Base-by-base conservation (phyloP, 2,329 filamentous ascomycete genomes). In the Arthroderma sp. region DNA sequence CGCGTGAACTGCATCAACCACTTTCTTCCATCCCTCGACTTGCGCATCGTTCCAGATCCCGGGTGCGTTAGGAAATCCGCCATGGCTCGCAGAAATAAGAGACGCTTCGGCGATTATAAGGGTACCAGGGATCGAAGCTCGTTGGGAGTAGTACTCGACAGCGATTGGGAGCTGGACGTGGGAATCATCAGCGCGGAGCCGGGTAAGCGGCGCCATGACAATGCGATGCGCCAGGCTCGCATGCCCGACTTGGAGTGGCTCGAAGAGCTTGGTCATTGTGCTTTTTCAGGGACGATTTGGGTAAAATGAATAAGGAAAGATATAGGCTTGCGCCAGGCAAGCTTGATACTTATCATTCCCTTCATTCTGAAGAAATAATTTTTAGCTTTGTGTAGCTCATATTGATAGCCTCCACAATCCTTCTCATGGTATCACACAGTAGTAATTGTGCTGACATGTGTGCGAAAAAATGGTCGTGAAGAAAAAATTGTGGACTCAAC, bases 1-100 rank as follows among this genome's bases (percentile, higher is more conserved):
- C 22, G 66, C 66, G 56, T 85, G 81, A 0, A 84, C 77, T 1
- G 72, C 74, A 28, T 77, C 70, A 2, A 74, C 78, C 36, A 83
- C 64, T 9, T 68, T 61, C 49, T 71, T 75, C 80, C 80, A 84
- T 0, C 66, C 72, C 1, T 66, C 67, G 36, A 80, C 66, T 48
- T 82, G 77, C n/a, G 66, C 68, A 0, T 68, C 60, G 15, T 58
- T 72, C 54, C 68, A 80, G 53, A 80, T 75, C 28, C 76, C 77
- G 0, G 80, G 77, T 1, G 72, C 66, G 49, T 75, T 72, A 34
- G 60, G 60, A 51, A 68, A 71, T 36, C 71, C 68, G 38, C 70
- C 69, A 34, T 62, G 68, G 51, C 66, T 63, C 4, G 62, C 53
- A 54, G 57, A 71, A 57, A 65, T 74, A 61, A 68, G 68, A 5